These are phyloP conservation scores for Erythrobasidium yunnanense DNA, from an alignment of 768 basidiomycete genomes.

Conservation along the genomic window DNA sequence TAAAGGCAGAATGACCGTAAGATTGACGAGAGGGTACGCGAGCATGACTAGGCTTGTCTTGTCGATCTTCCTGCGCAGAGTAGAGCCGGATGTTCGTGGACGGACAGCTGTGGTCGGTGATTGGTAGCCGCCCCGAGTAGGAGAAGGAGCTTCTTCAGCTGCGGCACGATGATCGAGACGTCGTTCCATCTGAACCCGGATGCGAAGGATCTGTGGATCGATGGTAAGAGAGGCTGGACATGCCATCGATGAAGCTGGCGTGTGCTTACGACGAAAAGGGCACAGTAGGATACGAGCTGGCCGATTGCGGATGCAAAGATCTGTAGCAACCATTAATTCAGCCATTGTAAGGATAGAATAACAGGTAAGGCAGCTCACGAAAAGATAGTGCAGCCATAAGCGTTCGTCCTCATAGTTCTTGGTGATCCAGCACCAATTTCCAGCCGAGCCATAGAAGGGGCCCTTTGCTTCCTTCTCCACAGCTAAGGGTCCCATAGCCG, in stretches of 20 bases:
- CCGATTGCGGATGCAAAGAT: slow-evolving; percentile 16
- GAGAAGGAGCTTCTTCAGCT: too few species aligned
- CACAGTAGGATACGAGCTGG: slow-evolving; percentile 1
- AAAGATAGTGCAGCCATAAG: slow-evolving; percentile 26
- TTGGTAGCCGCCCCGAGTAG: too few species aligned
- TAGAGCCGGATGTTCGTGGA: not conserved
- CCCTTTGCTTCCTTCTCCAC: slow-evolving; percentile 1
- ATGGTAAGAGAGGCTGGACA: not conserved
- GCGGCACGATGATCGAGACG: not conserved
- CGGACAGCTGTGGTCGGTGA: not conserved
- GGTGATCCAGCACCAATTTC: slow-evolving; percentile 31
- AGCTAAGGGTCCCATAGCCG: slow-evolving; percentile 19
- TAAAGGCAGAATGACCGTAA: slow-evolving; percentile 22
- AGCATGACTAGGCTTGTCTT: slow-evolving; percentile 24
- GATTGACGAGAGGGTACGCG: slow-evolving; percentile 20
- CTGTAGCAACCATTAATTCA: not conserved
- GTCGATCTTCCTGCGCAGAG: not conserved
- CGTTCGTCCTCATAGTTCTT: slow-evolving; percentile 14
- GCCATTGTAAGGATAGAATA: not conserved
- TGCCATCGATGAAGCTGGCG: not conserved
- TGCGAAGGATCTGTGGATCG: not conserved
- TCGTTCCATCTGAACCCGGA: not conserved
- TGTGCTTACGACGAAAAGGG: slow-evolving; percentile 16
- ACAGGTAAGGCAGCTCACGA: slow-evolving; percentile 17
- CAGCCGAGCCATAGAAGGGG: slow-evolving; percentile 18